phyloP scores from a whole-genome alignment of 306 rosid species.

The Astragalus glycyphyllos region DNA sequence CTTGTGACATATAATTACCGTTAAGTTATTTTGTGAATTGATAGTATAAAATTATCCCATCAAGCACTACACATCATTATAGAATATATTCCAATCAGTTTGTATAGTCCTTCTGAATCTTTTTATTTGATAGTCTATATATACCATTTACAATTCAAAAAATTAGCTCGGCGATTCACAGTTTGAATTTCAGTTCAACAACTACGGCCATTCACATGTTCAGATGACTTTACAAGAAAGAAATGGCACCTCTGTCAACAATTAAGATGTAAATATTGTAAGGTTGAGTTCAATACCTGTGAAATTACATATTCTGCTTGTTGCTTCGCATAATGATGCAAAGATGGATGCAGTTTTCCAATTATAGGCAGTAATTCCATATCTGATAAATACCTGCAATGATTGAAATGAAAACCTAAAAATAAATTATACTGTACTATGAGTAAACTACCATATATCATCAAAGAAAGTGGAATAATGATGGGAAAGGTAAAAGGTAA shows the following conservation, averaged over 20 bases:
- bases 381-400: conserved; percentile 70
- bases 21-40: no score
- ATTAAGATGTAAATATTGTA: neutral
- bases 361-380: conserved; percentile 72
- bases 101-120: neutral
- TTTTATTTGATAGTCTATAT: neutral
- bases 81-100: no score
- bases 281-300: conserved; percentile 59
- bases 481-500: conserved; percentile 17
- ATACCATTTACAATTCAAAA: neutral
- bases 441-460: conserved; percentile 35
- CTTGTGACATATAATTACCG: neutral
- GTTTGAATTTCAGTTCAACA: no score
- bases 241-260: neutral
- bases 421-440: conserved; percentile 30
- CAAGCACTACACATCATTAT: neutral
- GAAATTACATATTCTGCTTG: conserved; percentile 86
- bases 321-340: conserved; percentile 84
- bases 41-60: neutral
- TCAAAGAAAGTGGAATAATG: conserved; percentile 21
- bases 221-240: no score
- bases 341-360: conserved; percentile 90
- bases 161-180: neutral
- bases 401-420: conserved; percentile 28
- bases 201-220: conserved; percentile 1